Conservation (phyloP, 768 basidiomycete genomes). For the Albatrellus ellisii region DNA sequence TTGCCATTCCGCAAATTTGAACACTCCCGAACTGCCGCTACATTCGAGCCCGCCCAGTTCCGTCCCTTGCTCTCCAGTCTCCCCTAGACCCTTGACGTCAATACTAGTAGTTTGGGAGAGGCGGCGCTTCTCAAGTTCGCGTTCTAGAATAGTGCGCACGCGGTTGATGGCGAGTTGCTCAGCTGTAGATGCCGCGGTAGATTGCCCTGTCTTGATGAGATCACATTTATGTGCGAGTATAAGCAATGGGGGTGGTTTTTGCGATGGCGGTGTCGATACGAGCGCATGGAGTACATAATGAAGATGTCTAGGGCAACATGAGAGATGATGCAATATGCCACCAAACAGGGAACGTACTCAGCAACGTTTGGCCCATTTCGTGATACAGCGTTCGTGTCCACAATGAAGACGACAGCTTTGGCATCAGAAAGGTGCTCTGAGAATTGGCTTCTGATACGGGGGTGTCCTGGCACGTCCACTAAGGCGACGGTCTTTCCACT, state of each 20-base stretch:
- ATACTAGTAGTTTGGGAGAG: constrained; percentile 50
- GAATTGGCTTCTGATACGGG: constrained; percentile 65
- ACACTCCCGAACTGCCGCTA: constrained; percentile 35
- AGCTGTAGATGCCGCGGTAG: constrained; percentile 22
- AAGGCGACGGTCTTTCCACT: constrained; percentile 35
- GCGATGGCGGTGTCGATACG: constrained; percentile 62
- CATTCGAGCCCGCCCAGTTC: constrained; percentile 72
- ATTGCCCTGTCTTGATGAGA: constrained; percentile 38
- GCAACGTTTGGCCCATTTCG: constrained; percentile 64
- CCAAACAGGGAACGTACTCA: constrained; percentile 41
- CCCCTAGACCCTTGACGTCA: constrained; percentile 61
- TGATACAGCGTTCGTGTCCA: constrained; percentile 68
- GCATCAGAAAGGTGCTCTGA: constrained; percentile 48
- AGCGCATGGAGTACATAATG: constrained; percentile 60
- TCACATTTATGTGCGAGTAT: constrained; percentile 73
- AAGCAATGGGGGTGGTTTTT: constrained; percentile 40
- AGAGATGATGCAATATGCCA: constrained; percentile 1
- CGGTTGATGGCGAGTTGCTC: constrained; percentile 50
- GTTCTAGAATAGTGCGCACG: constrained; percentile 66
- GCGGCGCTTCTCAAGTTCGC: constrained; percentile 72
- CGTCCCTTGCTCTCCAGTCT: constrained; percentile 35
- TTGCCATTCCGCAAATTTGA: constrained; percentile 75
- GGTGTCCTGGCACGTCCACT: constrained; percentile 79
- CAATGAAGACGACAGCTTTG: constrained; percentile 62
- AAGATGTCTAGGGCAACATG: constrained; percentile 48